Base-by-base conservation (phyloP, 352 stramenopile species). In the Globisporangium okanoganense region DNA sequence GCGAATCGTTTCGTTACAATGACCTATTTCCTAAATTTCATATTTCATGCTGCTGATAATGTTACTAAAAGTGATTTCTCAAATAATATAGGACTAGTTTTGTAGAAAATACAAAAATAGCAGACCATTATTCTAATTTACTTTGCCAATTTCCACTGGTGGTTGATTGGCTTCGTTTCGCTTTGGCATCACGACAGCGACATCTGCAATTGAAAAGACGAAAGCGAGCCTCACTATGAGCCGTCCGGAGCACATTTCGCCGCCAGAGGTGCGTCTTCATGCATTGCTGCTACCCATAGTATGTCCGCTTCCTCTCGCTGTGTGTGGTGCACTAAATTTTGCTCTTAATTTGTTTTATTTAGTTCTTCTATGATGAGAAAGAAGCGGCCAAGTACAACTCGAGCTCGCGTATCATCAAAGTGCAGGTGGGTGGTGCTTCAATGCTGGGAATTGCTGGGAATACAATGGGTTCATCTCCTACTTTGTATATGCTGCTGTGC, bases 281-380 rank as follows among this genome's bases (percentile, higher is more conserved):
- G 52, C 8, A 8, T 16, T 24, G 4, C 14, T 10, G 14, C 3
- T 41, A 8, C 12, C 22, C 5, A 45, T 35, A 59, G 20, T 20
- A 27, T 25, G 22, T 9, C 20, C 6, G 6, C 52, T 67, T 5
- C 3, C 43, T 62, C 56, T 2, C 8, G 2, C 38, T 56, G 24
- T 27, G 13, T 44, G 25, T 29, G n/a, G 18, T 29, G 49, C 14
- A 25, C 6, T 50, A 25, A 52, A 3, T 35, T 13, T 25, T 33
- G 4, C 10, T 13, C 4, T 1, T 25, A 0, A 29, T n/a, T 1
- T 41, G 1, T 18, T 52, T 43, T 54, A 31, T 62, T 35, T 57
- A 97, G 87, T 66, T 96, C 56, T 97, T 95, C 69, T 97, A 97
- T 66, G 80, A 97, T 78, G 85, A 95, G 55, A 94, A 94, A 61